These are phyloP conservation scores for Arthroderma sp. DNA, from an alignment of 2,329 filamentous ascomycete species.

Conservation along the genomic window DNA sequence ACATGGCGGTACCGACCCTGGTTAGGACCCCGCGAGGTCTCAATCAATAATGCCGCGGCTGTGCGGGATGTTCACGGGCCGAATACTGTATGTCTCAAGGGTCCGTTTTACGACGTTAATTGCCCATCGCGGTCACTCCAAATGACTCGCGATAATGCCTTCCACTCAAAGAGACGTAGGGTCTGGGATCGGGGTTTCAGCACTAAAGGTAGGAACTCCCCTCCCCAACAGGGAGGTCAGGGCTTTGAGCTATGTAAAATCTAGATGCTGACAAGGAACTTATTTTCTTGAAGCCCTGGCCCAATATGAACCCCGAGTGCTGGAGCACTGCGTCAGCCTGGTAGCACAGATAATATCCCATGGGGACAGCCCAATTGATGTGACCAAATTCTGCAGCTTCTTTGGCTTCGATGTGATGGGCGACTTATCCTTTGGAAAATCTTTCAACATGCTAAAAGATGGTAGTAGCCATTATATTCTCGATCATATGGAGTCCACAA, in stretches of 20 bases:
- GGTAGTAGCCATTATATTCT: slow-evolving; percentile 13
- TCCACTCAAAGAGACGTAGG: slow-evolving; percentile 12
- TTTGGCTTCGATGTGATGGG: slow-evolving; percentile 24
- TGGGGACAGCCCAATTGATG: slow-evolving; percentile 3
- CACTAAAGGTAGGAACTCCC: slow-evolving; percentile 13
- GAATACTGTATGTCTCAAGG: slow-evolving; percentile 13
- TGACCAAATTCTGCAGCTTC: slow-evolving; percentile 14
- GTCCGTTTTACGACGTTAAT: slow-evolving; percentile 16
- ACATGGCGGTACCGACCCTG: neutral
- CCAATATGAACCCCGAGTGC: slow-evolving; percentile 7
- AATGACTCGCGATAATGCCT: slow-evolving; percentile 12
- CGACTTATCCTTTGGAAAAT: slow-evolving; percentile 24
- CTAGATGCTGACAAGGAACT: neutral
- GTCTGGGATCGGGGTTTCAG: slow-evolving; percentile 23
- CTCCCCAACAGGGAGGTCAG: neutral
- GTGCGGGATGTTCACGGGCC: slow-evolving; percentile 10
- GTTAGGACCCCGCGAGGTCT: slow-evolving; percentile 13
- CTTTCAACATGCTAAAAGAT: slow-evolving; percentile 22
- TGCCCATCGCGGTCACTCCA: slow-evolving; percentile 14
- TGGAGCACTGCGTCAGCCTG: slow-evolving; percentile 4
- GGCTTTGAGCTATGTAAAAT: neutral
- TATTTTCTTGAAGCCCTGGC: slow-evolving; percentile 3
- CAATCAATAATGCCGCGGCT: slow-evolving; percentile 11
- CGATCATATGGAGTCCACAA: slow-evolving; percentile 11
- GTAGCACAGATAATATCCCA: slow-evolving; percentile 1